Evolutionary conservation across 495 filamentous ascomycete genomes (phyloP).

Genomic region (Penicillium taxi): DNA sequence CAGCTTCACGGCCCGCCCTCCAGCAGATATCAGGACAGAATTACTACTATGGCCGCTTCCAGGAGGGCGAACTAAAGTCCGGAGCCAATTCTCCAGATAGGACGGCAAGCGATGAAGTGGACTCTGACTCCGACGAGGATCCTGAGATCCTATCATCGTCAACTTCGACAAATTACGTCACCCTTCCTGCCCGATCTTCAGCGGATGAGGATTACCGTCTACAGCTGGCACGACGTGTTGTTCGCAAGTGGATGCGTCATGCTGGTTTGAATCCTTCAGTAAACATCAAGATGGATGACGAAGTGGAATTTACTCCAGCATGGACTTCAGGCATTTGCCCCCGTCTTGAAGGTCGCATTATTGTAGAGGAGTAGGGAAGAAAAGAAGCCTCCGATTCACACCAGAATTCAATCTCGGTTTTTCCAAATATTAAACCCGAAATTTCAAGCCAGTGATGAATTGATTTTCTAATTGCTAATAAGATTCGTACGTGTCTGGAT

Average conservation of each 20-base stretch:
- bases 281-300: constrained; percentile 35
- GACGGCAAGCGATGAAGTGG: constrained; percentile 27
- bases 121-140: constrained; percentile 40
- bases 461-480: no score
- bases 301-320: constrained; percentile 49
- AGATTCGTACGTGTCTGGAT: no score
- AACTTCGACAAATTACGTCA: constrained; percentile 35
- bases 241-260: constrained; percentile 66
- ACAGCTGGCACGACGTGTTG: constrained; percentile 50
- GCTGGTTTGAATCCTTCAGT: constrained; percentile 46
- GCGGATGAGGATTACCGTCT: constrained; percentile 34
- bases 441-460: no score
- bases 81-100: constrained; percentile 19
- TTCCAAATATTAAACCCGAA: no score
- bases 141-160: constrained; percentile 34
- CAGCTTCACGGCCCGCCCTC: constrained; percentile 15
- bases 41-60: constrained; percentile 39
- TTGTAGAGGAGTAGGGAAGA: no score
- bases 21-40: constrained; percentile 17
- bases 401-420: no score
- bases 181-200: constrained; percentile 27
- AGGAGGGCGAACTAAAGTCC: constrained; percentile 27
- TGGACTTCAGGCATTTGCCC: constrained; percentile 79
- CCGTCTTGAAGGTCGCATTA: constrained; percentile 67
- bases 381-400: no score